Evolutionary conservation across 768 basidiomycete species (phyloP).

Genomic region (Pulveroboletus frians): DNA sequence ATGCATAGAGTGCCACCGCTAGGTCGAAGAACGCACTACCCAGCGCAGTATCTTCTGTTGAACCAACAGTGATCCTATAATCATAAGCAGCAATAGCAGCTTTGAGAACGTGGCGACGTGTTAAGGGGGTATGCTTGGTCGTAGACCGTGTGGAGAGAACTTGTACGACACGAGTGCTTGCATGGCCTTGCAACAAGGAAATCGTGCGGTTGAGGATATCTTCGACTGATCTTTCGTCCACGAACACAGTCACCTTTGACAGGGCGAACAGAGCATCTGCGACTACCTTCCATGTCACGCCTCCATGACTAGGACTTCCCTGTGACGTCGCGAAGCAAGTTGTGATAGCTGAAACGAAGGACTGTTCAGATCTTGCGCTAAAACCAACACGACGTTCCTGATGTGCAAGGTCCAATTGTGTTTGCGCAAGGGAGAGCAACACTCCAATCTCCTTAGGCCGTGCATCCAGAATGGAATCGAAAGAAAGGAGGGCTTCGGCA

Average conservation of each 20-base stretch:
- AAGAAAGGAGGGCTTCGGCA: slow-evolving; percentile 65
- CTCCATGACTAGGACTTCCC: slow-evolving; percentile 56
- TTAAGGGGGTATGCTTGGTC: slow-evolving; percentile 20
- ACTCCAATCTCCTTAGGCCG: slow-evolving; percentile 70
- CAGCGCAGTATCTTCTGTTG: slow-evolving; percentile 42
- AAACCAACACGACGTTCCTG: slow-evolving; percentile 67
- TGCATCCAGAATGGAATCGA: slow-evolving; percentile 48
- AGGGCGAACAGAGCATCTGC: slow-evolving; percentile 74
- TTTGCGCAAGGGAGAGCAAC: slow-evolving; percentile 62
- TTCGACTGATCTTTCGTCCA: slow-evolving; percentile 39
- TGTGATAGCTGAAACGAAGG: slow-evolving; percentile 58
- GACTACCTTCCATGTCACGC: slow-evolving; percentile 76
- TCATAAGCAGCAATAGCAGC: slow-evolving; percentile 56
- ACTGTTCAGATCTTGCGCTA: slow-evolving; percentile 63
- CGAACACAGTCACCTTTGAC: slow-evolving; percentile 46
- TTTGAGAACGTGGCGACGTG: slow-evolving; percentile 39
- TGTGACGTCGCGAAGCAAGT: slow-evolving; percentile 47
- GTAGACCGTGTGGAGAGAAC: slow-evolving; percentile 34
- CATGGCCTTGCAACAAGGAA: slow-evolving; percentile 36
- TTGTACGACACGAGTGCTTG: slow-evolving; percentile 39
- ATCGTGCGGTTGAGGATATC: slow-evolving; percentile 32
- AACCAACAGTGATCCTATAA: slow-evolving; percentile 53
- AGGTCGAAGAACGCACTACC: slow-evolving; percentile 75
- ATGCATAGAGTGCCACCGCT: slow-evolving; percentile 53
- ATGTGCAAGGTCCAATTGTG: slow-evolving; percentile 66